Percentiles rank a stretch among this genome's conserved stretches.
phyloP scores from a whole-genome alignment of 169 alveolate species.

The Babesia ovata region DNA sequence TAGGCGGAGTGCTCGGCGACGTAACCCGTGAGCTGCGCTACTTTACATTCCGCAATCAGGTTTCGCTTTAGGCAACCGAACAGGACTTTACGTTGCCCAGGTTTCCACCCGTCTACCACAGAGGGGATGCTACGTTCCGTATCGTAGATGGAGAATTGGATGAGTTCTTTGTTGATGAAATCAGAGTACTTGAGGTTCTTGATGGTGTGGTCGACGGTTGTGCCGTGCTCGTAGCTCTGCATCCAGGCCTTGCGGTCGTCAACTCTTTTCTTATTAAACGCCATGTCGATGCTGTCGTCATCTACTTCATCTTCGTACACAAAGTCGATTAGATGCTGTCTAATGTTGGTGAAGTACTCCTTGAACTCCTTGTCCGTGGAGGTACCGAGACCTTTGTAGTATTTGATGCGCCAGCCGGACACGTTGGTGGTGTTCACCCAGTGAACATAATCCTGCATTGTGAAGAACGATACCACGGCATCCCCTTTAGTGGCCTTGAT shows the following conservation, averaged over 20 bases:
- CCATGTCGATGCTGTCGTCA: conserved; percentile 96
- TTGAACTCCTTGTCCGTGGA: conserved; percentile 97
- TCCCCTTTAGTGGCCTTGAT: conserved; percentile 92
- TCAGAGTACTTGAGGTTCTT: conserved; percentile 88
- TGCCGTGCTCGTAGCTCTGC: conserved; percentile 66
- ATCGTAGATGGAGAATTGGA: conserved; percentile 96
- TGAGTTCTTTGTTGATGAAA: conserved; percentile 97
- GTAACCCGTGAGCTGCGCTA: conserved; percentile 92
- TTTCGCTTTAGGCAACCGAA: conserved; percentile 96
- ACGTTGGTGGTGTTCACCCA: conserved; percentile 89
- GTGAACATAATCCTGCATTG: conserved; percentile 96
- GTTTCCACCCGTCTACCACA: conserved; percentile 98
- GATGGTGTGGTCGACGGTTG: conserved; percentile 75
- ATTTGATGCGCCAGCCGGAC: conserved; percentile 95
- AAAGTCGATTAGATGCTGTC: conserved; percentile 91
- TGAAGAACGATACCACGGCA: conserved; percentile 90
- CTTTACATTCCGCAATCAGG: conserved; percentile 93
- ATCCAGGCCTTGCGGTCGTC: conserved; percentile 97
- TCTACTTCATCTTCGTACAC: conserved; percentile 86
- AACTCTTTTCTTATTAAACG: conserved; percentile 95
- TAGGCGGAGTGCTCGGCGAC: conserved; percentile 98
- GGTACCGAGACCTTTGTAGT: conserved; percentile 99
- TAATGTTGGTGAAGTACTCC: conserved; percentile 96
- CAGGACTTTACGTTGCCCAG: conserved; percentile 98
- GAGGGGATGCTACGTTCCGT: conserved; percentile 97